Conservation (phyloP, 2,329 filamentous ascomycete genomes). For the Alternaria burnsii region DNA sequence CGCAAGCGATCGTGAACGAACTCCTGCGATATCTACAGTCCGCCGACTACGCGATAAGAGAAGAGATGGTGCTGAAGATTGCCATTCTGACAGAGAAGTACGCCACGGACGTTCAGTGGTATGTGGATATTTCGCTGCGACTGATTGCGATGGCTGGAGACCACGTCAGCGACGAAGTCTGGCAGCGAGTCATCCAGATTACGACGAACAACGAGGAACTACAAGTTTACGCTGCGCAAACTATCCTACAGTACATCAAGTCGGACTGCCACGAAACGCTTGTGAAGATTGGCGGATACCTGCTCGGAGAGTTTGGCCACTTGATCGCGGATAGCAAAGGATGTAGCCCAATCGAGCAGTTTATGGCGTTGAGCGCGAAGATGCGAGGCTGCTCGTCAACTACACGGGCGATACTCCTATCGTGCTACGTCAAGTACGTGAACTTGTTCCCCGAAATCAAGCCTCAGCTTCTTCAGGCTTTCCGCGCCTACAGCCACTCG, state of each 20-base stretch:
- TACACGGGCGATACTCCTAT: conserved; percentile 92
- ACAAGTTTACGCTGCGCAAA: conserved; percentile 94
- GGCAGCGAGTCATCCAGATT: conserved; percentile 98
- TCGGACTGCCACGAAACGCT: conserved; percentile 96
- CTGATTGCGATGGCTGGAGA: conserved; percentile 97
- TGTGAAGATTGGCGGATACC: conserved; percentile 96
- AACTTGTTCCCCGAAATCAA: conserved; percentile 99
- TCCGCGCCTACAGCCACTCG: conserved; percentile 91
- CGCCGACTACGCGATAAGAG: conserved; percentile 95
- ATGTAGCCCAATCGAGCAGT: conserved; percentile 97
- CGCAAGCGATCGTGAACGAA: conserved; percentile 90
- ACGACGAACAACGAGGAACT: conserved; percentile 99
- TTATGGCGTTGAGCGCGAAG: conserved; percentile 89
- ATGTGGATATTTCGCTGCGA: conserved; percentile 94
- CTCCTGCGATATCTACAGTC: conserved; percentile 93
- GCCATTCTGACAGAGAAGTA: conserved; percentile 98
- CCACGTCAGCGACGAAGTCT: conserved; percentile 98
- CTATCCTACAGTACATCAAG: conserved; percentile 91
- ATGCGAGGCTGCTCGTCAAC: conserved; percentile 87
- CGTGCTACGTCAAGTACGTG: conserved; percentile 96
- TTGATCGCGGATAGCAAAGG: conserved; percentile 90
- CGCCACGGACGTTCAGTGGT: conserved; percentile 98
- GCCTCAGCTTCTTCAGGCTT: conserved; percentile 88
- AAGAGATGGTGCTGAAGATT: conserved; percentile 99
- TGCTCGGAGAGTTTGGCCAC: conserved; percentile 96